Evolutionary conservation across 2,329 filamentous ascomycete genomes (phyloP).

Genomic region (Paraconiothyrium sp.): DNA sequence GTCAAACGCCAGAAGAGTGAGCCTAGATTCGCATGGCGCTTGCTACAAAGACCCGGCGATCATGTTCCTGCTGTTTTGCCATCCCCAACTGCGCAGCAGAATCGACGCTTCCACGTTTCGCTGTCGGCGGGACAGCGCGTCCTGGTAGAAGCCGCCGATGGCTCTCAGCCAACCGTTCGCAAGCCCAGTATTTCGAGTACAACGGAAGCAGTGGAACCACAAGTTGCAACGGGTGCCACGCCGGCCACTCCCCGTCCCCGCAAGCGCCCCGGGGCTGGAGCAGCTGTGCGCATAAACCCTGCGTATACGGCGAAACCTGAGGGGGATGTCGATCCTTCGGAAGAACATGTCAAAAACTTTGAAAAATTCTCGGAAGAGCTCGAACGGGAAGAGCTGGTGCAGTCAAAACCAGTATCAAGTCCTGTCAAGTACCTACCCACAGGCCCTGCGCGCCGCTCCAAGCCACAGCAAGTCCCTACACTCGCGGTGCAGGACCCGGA

Average conservation of each 20-base stretch:
- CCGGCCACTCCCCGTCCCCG: constrained; percentile 28
- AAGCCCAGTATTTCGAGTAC: constrained; percentile 1
- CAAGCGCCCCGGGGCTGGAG: constrained; percentile 41
- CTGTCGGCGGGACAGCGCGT: constrained; percentile 16
- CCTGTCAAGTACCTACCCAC: constrained; percentile 48
- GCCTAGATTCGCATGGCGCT: constrained; percentile 27
- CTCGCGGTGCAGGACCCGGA: constrained; percentile 30
- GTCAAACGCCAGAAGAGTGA: constrained; percentile 31
- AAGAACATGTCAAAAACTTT: constrained; percentile 42
- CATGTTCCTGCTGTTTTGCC: constrained; percentile 1
- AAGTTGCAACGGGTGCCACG: constrained; percentile 16
- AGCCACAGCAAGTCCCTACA: constrained; percentile 37
- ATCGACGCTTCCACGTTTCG: constrained; percentile 13
- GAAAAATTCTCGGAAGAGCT: constrained; percentile 46
- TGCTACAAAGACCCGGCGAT: constrained; percentile 38
- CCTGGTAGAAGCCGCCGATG: constrained; percentile 14
- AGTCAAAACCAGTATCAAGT: constrained; percentile 19
- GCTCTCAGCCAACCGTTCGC: background rate
- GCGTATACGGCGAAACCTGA: constrained; percentile 14
- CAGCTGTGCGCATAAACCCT: constrained; percentile 26
- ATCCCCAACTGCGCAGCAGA: constrained; percentile 11
- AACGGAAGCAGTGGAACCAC: constrained; percentile 13
- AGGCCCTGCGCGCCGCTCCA: constrained; percentile 43
- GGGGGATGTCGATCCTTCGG: constrained; percentile 28
- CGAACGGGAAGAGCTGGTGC: constrained; percentile 33